Evolutionary conservation across 345 rosid genomes (phyloP), one percentile per base, ranked within the genome.

Genomic region (Camelina sativa): DNA sequence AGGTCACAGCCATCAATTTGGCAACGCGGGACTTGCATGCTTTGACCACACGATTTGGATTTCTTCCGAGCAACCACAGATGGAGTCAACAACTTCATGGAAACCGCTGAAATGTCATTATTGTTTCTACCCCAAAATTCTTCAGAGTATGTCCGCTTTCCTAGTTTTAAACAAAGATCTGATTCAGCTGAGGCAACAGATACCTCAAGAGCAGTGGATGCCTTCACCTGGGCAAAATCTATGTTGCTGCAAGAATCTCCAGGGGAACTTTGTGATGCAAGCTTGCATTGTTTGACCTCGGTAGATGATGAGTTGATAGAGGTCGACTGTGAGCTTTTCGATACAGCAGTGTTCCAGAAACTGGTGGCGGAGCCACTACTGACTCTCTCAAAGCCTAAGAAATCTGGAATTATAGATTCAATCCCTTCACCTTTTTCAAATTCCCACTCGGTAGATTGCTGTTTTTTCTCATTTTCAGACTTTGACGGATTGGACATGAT

Each of bases 1-100:
- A 80, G 84, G 8, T 85, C 73, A 80, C 97, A 92, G 3, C 91
- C 97, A 66, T 89, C 92, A 41, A 90, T 87, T 43, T 88, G 97
- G 82, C 97, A 92, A 74, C 86, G 82, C 0, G 90, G 85, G 30
- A 83, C 86, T 52, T 79, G 79, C 57, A 70, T 60, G 59, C 67
- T 77, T 84, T 82, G 96, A 82, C 61, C 76, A 77, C 50, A 78
- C 17, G 83, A 66, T 72, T 84, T 91, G 56, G 86, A 78, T 89
- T 80, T 90, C 91, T 92, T 95, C 40, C 82, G 69, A 16, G 88
- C 68, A 74, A 82, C 62, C 78, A 67, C 77, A 47, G 89, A 79
- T 15, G 89, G 79, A 16, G 76, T 65, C 69, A 76, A 81, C 75
- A 68, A 7, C 50, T 55, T 67, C 41, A 54, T 54, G 66, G 88